Conservation (phyloP, 495 filamentous ascomycete genomes). For the Penicillium roqueforti region DNA sequence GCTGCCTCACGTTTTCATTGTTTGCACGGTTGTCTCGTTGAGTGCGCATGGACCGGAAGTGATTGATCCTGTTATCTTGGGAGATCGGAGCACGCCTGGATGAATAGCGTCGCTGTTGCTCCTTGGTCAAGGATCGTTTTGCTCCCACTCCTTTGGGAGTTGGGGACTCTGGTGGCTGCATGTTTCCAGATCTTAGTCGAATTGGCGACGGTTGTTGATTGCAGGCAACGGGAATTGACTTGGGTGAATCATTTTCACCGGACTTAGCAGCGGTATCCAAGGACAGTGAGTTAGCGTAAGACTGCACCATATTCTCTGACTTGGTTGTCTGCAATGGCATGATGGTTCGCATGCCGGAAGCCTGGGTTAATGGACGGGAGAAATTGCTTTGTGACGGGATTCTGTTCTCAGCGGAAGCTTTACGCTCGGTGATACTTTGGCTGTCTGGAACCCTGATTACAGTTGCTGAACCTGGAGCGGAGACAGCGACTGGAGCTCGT, state of each 20-base stretch:
- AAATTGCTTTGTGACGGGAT: slow-evolving; percentile 29
- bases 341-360: slow-evolving; percentile 30
- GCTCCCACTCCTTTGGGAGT: slow-evolving; percentile 25
- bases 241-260: slow-evolving; percentile 3
- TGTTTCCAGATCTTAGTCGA: slow-evolving; percentile 23
- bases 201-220: slow-evolving; percentile 21
- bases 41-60: slow-evolving; percentile 31
- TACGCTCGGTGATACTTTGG: neutral
- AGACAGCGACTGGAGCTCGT: neutral
- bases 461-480: neutral
- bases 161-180: slow-evolving; percentile 28
- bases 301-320: neutral
- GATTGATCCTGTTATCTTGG: slow-evolving; percentile 22
- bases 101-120: slow-evolving; percentile 30
- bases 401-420: slow-evolving; percentile 10
- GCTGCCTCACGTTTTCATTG: slow-evolving; percentile 31
- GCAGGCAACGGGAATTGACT: neutral
- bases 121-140: slow-evolving; percentile 30
- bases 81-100: slow-evolving; percentile 31
- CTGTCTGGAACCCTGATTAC: neutral
- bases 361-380: slow-evolving; percentile 35
- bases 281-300: neutral
- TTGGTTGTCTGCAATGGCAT: slow-evolving; percentile 19
- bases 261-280: neutral
- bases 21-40: slow-evolving; percentile 23